Conservation (phyloP, 1,284 basidiomycete species). For the Coniophora puteana region DNA sequence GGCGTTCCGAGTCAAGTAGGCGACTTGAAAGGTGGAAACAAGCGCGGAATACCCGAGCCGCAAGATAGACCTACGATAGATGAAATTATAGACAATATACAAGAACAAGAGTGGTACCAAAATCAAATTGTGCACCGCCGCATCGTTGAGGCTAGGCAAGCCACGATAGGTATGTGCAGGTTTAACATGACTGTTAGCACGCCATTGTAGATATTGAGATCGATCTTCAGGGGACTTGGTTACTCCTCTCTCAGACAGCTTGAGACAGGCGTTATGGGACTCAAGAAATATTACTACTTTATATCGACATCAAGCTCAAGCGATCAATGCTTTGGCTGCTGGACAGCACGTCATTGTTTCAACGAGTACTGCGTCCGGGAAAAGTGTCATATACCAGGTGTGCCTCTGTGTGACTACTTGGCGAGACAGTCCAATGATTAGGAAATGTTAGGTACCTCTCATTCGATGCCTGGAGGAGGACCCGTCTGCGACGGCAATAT, state of each 20-base stretch:
- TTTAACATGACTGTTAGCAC: too few species aligned
- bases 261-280: constrained; percentile 56
- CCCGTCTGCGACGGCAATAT: constrained; percentile 66
- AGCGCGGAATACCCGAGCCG: constrained; percentile 39
- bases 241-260: constrained; percentile 52
- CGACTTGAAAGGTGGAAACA: constrained; percentile 11
- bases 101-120: constrained; percentile 57
- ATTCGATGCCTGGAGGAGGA: constrained; percentile 68
- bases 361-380: constrained; percentile 89
- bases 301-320: constrained; percentile 78
- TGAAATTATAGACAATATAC: constrained; percentile 55
- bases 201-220: too few species aligned
- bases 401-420: background rate
- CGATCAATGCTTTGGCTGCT: constrained; percentile 64
- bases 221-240: too few species aligned
- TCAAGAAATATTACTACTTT: constrained; percentile 65
- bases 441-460: constrained; percentile 60
- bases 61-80: constrained; percentile 56
- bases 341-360: constrained; percentile 83
- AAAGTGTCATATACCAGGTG: constrained; percentile 88
- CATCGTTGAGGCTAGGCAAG: constrained; percentile 49
- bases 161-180: constrained; percentile 49
- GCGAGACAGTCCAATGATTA: constrained; percentile 1
- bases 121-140: constrained; percentile 63
- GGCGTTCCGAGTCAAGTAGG: background rate